These are phyloP conservation scores for Straminergon stramineum DNA, from an alignment of 225 moss, liverwort and hornwort species.

Conservation along the genomic window DNA sequence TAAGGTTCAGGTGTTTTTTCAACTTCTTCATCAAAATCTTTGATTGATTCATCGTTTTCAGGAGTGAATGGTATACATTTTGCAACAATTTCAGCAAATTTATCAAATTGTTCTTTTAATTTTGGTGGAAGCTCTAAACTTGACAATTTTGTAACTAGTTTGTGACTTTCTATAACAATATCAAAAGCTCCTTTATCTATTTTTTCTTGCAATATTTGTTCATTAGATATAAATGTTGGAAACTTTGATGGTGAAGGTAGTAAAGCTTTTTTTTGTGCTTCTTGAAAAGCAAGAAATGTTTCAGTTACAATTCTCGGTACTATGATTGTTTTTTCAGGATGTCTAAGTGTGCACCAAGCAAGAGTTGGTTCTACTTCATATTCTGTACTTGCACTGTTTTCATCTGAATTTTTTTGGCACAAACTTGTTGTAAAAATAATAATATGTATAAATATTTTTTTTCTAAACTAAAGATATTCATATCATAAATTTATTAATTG, in stretches of 20 bases:
- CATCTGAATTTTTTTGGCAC: neutral
- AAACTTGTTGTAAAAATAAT: neutral
- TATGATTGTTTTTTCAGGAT: neutral
- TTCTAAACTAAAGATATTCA: neutral
- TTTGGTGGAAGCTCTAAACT: neutral
- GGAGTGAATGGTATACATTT: neutral
- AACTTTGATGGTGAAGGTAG: neutral
- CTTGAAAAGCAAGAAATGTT: constrained; percentile 9
- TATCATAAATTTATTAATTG: no score
- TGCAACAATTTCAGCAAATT: constrained; percentile 11
- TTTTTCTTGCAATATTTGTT: constrained; percentile 8
- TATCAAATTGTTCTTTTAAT: neutral
- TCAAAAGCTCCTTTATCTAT: constrained; percentile 1
- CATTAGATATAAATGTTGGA: neutral
- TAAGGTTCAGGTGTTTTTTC: neutral
- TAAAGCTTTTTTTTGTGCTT: neutral
- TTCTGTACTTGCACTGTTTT: neutral
- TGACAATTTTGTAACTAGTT: neutral
- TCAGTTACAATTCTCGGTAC: neutral
- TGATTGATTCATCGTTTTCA: neutral
- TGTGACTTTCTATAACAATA: constrained; percentile 11
- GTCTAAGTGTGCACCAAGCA: neutral
- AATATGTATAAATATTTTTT: neutral
- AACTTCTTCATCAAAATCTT: neutral
- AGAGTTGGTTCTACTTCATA: constrained; percentile 12